Conservation (phyloP, 768 basidiomycete species). For the Boletus pseudopeckii region DNA sequence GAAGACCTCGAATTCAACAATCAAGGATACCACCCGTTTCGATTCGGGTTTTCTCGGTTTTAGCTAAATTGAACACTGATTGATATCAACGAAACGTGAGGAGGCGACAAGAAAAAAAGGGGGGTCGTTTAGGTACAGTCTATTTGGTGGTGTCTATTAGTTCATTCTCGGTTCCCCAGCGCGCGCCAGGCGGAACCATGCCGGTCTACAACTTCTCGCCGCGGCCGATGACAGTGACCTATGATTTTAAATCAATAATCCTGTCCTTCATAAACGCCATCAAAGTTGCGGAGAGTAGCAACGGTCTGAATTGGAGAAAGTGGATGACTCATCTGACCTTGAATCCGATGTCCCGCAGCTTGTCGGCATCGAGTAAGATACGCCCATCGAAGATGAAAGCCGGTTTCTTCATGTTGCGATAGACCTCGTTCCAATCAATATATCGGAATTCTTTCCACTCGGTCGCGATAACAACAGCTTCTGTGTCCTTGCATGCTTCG, state of each 20-base stretch:
- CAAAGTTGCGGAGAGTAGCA: background rate
- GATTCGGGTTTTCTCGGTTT: constrained; percentile 1
- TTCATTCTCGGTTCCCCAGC: background rate
- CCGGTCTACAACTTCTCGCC: constrained; percentile 38
- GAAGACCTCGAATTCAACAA: background rate
- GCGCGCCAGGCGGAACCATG: background rate
- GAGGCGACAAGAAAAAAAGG: background rate
- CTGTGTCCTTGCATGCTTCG: constrained; percentile 84
- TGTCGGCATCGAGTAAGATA: constrained; percentile 77
- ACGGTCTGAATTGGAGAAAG: background rate
- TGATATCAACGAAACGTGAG: background rate
- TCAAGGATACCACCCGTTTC: background rate
- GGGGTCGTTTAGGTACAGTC: constrained; percentile 1
- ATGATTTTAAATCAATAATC: constrained; percentile 1
- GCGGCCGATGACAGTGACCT: constrained; percentile 63
- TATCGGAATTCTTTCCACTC: constrained; percentile 97
- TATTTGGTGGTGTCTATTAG: constrained; percentile 10
- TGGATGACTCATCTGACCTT: constrained; percentile 42
- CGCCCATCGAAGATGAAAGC: constrained; percentile 97
- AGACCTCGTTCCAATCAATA: constrained; percentile 87
- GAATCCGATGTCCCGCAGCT: constrained; percentile 86
- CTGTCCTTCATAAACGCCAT: constrained; percentile 4
- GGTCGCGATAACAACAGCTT: constrained; percentile 93
- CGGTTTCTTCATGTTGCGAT: constrained; percentile 92
- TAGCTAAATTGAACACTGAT: constrained; percentile 13